phyloP scores from a whole-genome alignment of 148 eudicot species.

The Vaccinium darrowii region DNA sequence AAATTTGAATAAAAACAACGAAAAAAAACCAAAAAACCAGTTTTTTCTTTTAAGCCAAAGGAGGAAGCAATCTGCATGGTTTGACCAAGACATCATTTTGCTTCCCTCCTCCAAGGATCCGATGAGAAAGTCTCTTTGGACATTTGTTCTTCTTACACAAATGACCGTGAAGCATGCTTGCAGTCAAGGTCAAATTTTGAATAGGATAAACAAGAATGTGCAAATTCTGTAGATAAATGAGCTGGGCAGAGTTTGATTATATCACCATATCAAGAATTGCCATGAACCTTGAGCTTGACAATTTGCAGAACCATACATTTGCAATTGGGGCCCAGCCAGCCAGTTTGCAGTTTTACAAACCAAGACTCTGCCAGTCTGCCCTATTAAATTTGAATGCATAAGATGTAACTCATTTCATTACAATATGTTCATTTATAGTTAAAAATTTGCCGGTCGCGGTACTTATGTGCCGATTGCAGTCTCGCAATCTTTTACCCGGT shows the following conservation, averaged over 20 bases:
- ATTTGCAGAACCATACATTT: background rate
- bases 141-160: background rate
- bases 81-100: background rate
- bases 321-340: background rate
- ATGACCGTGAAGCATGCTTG: background rate
- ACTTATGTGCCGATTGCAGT: background rate
- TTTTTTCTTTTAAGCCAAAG: too few relatives aligned
- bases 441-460: background rate
- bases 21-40: too few relatives aligned
- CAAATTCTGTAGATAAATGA: background rate
- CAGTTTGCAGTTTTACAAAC: background rate
- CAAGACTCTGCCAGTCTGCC: background rate
- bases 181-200: slow-evolving; percentile 10
- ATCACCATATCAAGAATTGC: background rate
- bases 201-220: background rate
- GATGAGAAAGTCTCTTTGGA: background rate
- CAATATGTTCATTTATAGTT: too few relatives aligned
- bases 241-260: background rate
- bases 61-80: background rate
- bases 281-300: background rate
- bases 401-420: background rate
- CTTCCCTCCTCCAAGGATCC: background rate
- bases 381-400: background rate
- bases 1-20: too few relatives aligned
- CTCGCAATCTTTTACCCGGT: background rate